Evolutionary conservation across 768 basidiomycete genomes (phyloP).

Genomic region (Agaricus blazei): DNA sequence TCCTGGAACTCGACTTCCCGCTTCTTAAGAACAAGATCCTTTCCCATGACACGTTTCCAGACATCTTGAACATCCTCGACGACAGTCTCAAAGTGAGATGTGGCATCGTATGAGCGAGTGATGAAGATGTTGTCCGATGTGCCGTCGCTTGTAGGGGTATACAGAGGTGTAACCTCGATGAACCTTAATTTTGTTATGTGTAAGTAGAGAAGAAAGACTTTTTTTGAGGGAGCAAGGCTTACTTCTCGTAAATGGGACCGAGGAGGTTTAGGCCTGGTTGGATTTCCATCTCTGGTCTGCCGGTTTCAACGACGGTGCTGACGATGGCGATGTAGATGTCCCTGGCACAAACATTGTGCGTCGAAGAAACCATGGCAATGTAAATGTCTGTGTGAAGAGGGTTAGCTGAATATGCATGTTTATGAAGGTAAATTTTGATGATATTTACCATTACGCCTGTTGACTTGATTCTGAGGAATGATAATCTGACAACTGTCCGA

Average conservation of each 20-base stretch:
- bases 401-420: neutral
- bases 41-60: slow-evolving; percentile 83
- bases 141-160: slow-evolving; percentile 83
- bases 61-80: slow-evolving; percentile 97
- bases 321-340: slow-evolving; percentile 96
- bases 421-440: no score
- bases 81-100: slow-evolving; percentile 98
- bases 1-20: slow-evolving; percentile 66
- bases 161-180: slow-evolving; percentile 81
- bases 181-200: slow-evolving; percentile 49
- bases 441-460: slow-evolving; percentile 81
- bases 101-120: slow-evolving; percentile 97
- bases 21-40: slow-evolving; percentile 82
- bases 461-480: slow-evolving; percentile 98
- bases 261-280: slow-evolving; percentile 87
- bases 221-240: slow-evolving; percentile 21
- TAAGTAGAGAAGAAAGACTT: neutral
- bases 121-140: slow-evolving; percentile 89
- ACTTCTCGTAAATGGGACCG: slow-evolving; percentile 94
- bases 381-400: slow-evolving; percentile 74
- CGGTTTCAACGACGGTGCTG: slow-evolving; percentile 96
- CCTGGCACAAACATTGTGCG: slow-evolving; percentile 96
- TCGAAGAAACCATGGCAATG: slow-evolving; percentile 94
- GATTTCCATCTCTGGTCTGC: slow-evolving; percentile 88
- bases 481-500: slow-evolving; percentile 95